Evolutionary conservation across 1,284 basidiomycete species (phyloP), one percentile per base, ranked within the genome.

Genomic region (Meira miltonrushii): DNA sequence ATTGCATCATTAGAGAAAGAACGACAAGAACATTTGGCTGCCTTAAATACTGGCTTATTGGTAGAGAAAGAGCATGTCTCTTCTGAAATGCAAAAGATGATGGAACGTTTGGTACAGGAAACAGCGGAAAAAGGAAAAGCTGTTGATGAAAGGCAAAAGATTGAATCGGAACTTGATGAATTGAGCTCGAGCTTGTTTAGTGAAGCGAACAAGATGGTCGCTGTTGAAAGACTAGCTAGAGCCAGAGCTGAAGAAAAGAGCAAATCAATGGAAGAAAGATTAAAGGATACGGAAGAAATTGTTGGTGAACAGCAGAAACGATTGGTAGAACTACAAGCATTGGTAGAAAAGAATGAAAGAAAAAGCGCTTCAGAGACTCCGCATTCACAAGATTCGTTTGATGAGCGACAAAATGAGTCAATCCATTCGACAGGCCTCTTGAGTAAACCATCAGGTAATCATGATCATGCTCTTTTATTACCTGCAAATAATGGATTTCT

Each of bases 51-150:
- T 0, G 94, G 94, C 7, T 80, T 96, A 37, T 82, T 97, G 46
- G 93, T 98, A 23, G 94, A 98, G 80, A 78, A 91, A 77, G 82
- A 85, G 33, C 88, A 94, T 78, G 92, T 98, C 61, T 91, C 89
- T 17, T 80, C 86, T 8, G 95, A 98, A 80, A 87, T 98, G 72
- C 94, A 87, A 69, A 85, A 91, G 33, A 82, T 98, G 65, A 97
- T 97, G 85, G 90, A 94, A 68, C 88, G 87, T 54, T 87, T 93
- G 19, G 90, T 92, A 12, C 92, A 95, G 72, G 94, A 96, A 80
- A 92, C 93, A 19, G 86, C 90, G 2, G 86, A 88, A 67, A 84
- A 92, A 17, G 92, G 92, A 15, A 87, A 91, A 75, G 94, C 93
- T 1, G 85, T 83, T 61, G 90, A 88, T 15, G 85, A 88, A 46